phyloP scores from a whole-genome alignment of 805 yeast genomes.

The Babjeviella inositovora region DNA sequence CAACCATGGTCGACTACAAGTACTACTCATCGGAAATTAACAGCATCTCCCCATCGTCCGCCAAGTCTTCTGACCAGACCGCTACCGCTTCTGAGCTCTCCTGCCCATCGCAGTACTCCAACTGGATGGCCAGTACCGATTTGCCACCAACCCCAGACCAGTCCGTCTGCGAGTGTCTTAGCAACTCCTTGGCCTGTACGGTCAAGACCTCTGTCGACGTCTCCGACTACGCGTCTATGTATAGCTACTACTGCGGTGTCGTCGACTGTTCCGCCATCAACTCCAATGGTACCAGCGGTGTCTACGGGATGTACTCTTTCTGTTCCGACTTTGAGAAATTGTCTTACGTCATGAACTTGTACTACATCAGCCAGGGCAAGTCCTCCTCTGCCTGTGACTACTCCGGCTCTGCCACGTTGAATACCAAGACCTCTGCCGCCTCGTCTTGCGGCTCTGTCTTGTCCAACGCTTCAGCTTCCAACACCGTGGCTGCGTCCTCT shows the following conservation, averaged over 20 bases:
- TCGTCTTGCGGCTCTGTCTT: conserved; percentile 40
- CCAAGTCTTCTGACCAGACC: conserved; percentile 17
- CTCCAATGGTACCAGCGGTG: conserved; percentile 47
- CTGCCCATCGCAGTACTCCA: conserved; percentile 31
- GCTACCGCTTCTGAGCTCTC: conserved; percentile 20
- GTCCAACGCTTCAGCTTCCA: conserved; percentile 53
- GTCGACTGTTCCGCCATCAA: conserved; percentile 47
- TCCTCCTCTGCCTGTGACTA: conserved; percentile 45
- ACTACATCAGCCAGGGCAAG: conserved; percentile 32
- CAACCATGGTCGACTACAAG: conserved; percentile 46
- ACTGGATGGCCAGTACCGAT: conserved; percentile 53
- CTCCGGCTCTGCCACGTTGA: conserved; percentile 48
- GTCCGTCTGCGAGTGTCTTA: conserved; percentile 48
- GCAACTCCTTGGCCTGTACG: conserved; percentile 40
- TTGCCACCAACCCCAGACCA: conserved; percentile 72
- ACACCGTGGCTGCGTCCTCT: conserved; percentile 33
- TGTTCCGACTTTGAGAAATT: conserved; percentile 52
- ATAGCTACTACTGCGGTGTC: conserved; percentile 36
- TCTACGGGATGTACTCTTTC: conserved; percentile 61
- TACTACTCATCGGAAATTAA: conserved; percentile 47
- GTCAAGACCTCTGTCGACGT: conserved; percentile 32
- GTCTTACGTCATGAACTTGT: conserved; percentile 47
- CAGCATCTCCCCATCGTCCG: conserved; percentile 34
- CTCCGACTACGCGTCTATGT: conserved; percentile 45
- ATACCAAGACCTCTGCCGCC: conserved; percentile 26